Base-by-base conservation (phyloP, 352 stramenopile genomes). In the Phytophthora brassicae region DNA sequence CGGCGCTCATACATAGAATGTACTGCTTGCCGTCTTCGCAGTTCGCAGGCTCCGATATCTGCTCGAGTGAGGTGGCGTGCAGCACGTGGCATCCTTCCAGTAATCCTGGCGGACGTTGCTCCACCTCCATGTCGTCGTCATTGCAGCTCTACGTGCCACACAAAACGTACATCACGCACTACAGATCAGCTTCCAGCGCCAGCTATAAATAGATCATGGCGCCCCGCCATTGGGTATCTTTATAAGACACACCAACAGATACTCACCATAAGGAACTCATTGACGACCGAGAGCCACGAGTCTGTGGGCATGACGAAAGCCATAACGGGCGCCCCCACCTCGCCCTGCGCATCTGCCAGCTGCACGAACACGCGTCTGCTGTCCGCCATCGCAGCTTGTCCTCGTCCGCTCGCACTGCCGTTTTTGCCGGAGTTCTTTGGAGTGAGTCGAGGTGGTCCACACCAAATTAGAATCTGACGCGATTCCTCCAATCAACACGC, bases 21-120 rank as follows among this genome's bases (percentile, higher is more conserved):
- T 92, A 92, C 65, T 89, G 79, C 64, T 88, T 88, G 58, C 83
- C 71, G 53, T 92, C 83, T 38, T 90, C 74, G 41, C 83, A 87
- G 22, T 49, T 55, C 1, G 26, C 17, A 2, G 76, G 55, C 14
- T 77, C 66, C 14, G 67, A 68, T 29, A 90, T 53, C 9, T 71
- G 53, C 47, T 79, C 44, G 28, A 90, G 57, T 36, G 80, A 77
- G 12, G 51, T 70, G 6, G 81, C 79, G 51, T 89, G 69, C 16
- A 92, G 64, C 41, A 92, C 74, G 31, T 70, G 70, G 45, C 80
- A 90, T 44, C 31, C 55, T 50, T 86, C 79, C 14, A 92, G 57
- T 19, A 88, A 45, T n/a, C 83, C 81, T 2, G 68, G 38, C 19
- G 79, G 70, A 0, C 83, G 79, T 54, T 92, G 64, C 23, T 79